Percentiles rank a stretch among this genome's conserved stretches.
Conservation (phyloP, 2,329 filamentous ascomycete genomes). For the Fusarium setosum region DNA sequence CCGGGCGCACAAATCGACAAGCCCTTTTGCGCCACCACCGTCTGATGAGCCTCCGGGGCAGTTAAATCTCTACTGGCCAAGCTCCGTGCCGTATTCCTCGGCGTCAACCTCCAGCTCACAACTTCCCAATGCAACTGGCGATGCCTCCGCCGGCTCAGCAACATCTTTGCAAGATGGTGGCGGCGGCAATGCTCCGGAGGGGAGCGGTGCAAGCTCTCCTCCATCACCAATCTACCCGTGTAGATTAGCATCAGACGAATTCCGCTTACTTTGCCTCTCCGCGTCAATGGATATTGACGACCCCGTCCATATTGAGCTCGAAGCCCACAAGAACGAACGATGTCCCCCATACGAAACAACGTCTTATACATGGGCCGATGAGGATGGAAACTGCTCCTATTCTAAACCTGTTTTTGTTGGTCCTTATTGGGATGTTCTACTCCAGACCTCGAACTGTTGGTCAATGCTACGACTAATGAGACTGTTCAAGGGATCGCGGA, state of each 20-base stretch:
- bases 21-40: fast-evolving
- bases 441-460: conserved; percentile 6
- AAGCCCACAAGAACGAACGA: neutral
- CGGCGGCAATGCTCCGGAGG: fast-evolving
- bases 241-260: neutral
- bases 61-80: neutral
- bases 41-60: neutral
- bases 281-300: neutral
- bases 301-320: neutral
- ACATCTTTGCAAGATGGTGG: too few relatives aligned
- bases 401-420: neutral
- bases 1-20: fast-evolving
- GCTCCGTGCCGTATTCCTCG: neutral
- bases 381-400: neutral
- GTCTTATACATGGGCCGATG: neutral
- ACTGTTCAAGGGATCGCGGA: fast-evolving
- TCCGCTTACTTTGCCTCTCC: fast-evolving
- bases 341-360: neutral
- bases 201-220: neutral
- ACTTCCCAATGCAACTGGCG: neutral
- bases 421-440: neutral
- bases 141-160: too few relatives aligned
- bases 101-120: neutral
- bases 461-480: neutral
- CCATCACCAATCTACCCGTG: neutral